Percentiles rank a stretch among this genome's conserved stretches.
Evolutionary conservation across 2,329 filamentous ascomycete species (phyloP).

Genomic region (Paraphaeosphaeria minitans): DNA sequence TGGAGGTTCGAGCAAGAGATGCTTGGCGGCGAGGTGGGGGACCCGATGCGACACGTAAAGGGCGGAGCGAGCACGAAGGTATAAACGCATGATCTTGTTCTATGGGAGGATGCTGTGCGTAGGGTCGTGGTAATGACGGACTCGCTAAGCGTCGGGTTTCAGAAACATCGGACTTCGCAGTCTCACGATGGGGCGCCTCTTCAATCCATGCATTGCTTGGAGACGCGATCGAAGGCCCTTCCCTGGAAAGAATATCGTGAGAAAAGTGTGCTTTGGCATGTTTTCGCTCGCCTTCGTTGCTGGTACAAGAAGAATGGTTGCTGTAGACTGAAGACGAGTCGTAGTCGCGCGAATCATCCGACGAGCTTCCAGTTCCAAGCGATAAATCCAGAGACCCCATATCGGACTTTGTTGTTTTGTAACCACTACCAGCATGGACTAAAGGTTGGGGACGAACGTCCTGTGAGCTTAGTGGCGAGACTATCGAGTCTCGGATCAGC

Average conservation of each 20-base stretch:
- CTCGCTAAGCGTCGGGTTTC: slow-evolving; percentile 23
- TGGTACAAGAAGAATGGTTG: slow-evolving; percentile 47
- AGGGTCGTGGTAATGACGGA: slow-evolving; percentile 26
- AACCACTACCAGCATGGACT: slow-evolving; percentile 23
- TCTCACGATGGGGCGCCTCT: slow-evolving; percentile 20
- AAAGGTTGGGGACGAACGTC: slow-evolving; percentile 22
- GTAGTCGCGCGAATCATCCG: slow-evolving; percentile 43
- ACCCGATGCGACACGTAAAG: slow-evolving; percentile 18
- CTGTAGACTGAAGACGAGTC: slow-evolving; percentile 49
- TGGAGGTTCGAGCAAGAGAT: slow-evolving; percentile 28
- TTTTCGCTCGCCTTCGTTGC: slow-evolving; percentile 40
- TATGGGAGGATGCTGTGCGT: slow-evolving; percentile 30
- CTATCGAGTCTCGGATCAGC: slow-evolving; percentile 33
- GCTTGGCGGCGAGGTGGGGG: slow-evolving; percentile 20
- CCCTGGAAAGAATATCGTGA: slow-evolving; percentile 20
- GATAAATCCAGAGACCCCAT: slow-evolving; percentile 22
- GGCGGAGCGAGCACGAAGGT: slow-evolving; percentile 31
- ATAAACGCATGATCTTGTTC: slow-evolving; percentile 30
- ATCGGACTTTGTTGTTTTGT: slow-evolving; percentile 17
- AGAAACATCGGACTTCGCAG: slow-evolving; percentile 20
- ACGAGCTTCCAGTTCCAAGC: slow-evolving; percentile 33
- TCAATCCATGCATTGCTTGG: slow-evolving; percentile 34
- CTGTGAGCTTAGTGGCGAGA: slow-evolving; percentile 36
- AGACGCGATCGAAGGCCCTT: slow-evolving; percentile 25
- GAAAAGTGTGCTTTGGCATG: slow-evolving; percentile 16